Conservation (phyloP, 768 basidiomycete species). For the Tylopilus rubrobrunneus region DNA sequence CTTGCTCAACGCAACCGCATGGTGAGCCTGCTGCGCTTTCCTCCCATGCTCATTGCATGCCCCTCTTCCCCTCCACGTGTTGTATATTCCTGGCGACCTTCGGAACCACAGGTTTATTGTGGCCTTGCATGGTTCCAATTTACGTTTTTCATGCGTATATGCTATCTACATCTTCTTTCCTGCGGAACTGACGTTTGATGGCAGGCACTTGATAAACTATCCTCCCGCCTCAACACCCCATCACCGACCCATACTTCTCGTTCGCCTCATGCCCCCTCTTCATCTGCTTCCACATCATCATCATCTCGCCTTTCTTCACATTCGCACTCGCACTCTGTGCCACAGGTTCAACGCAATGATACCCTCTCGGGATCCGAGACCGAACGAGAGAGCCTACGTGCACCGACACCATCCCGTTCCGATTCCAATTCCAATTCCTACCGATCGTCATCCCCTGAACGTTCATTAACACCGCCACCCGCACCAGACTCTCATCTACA, state of each 20-base stretch:
- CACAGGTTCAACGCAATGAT: slow-evolving; percentile 28
- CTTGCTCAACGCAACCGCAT: slow-evolving; percentile 70
- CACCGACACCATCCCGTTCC: slow-evolving; percentile 17
- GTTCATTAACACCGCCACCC: slow-evolving; percentile 36
- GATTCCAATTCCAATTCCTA: slow-evolving; percentile 27
- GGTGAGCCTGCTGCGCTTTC: slow-evolving; percentile 41
- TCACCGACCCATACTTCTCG: slow-evolving; percentile 44
- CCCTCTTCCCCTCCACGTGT: slow-evolving; percentile 27
- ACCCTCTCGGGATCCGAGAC: slow-evolving; percentile 76
- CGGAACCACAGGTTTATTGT: not conserved
- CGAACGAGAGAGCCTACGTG: slow-evolving; percentile 58
- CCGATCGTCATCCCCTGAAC: slow-evolving; percentile 38
- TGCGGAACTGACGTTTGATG: slow-evolving; percentile 2
- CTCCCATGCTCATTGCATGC: slow-evolving; percentile 24
- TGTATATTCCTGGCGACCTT: slow-evolving; percentile 20
- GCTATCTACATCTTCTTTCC: slow-evolving; percentile 5
- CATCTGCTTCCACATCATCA: slow-evolving; percentile 34
- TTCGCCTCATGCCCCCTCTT: slow-evolving; percentile 32
- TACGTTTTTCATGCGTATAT: slow-evolving; percentile 11
- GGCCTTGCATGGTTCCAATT: not conserved
- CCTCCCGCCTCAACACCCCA: slow-evolving; percentile 55
- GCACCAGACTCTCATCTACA: slow-evolving; percentile 26
- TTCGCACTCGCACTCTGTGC: slow-evolving; percentile 28
- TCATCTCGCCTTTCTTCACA: slow-evolving; percentile 35
- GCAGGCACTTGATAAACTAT: slow-evolving; percentile 68